phyloP scores from a whole-genome alignment of 2,329 filamentous ascomycete species.

The Ceratocystis papillata region DNA sequence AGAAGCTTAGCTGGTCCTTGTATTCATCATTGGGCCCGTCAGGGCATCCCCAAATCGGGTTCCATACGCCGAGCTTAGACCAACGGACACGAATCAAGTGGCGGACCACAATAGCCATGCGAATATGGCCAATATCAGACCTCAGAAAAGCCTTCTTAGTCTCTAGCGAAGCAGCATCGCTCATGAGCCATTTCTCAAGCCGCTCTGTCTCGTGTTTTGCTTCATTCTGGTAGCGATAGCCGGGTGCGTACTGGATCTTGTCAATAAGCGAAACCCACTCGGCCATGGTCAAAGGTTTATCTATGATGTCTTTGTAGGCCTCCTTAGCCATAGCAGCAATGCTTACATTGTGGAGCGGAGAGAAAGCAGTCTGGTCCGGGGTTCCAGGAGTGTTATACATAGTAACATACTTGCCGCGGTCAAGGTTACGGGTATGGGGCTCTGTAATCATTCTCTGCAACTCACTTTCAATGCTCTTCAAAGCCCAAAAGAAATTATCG shows the following conservation, averaged over 20 bases:
- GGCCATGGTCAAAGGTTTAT: slow-evolving; percentile 5
- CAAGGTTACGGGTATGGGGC: neutral
- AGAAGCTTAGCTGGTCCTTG: slow-evolving; percentile 7
- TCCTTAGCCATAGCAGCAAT: neutral
- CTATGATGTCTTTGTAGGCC: slow-evolving; percentile 11
- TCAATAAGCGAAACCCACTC: slow-evolving; percentile 15
- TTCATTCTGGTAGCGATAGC: slow-evolving; percentile 17
- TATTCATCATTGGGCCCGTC: neutral
- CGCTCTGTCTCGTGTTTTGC: neutral
- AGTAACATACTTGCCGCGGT: neutral
- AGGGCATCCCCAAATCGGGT: slow-evolving; percentile 20
- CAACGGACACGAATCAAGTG: slow-evolving; percentile 21
- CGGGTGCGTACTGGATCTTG: slow-evolving; percentile 16
- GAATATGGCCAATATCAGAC: neutral
- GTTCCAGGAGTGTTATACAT: neutral
- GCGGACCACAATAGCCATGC: slow-evolving; percentile 14
- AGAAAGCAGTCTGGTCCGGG: neutral
- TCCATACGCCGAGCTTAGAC: slow-evolving; percentile 20
- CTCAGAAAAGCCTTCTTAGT: neutral
- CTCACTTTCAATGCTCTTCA: neutral
- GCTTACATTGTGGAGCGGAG: slow-evolving; percentile 4
- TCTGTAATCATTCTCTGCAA: neutral
- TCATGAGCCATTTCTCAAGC: slow-evolving; percentile 1
- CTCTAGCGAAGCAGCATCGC: neutral
- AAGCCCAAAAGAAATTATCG: neutral